These are phyloP conservation scores for Talaromyces stipitatus DNA, from an alignment of 495 filamentous ascomycete genomes.

Conservation along the genomic window DNA sequence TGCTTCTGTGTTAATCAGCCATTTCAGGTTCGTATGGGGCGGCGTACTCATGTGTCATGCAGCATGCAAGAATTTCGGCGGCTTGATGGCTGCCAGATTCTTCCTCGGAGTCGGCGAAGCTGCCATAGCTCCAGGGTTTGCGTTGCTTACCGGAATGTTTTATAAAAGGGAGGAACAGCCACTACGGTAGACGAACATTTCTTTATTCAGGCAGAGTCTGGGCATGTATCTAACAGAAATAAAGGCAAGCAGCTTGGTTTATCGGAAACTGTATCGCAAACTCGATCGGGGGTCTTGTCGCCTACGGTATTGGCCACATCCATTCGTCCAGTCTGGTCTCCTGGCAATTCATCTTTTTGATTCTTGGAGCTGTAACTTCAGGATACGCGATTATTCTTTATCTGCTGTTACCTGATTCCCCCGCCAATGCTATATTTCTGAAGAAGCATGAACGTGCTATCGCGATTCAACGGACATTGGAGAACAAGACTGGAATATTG, in stretches of 20 bases:
- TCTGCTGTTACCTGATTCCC: conserved; percentile 43
- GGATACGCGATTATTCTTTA: conserved; percentile 29
- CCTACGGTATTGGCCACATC: conserved; percentile 45
- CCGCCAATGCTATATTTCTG: conserved; percentile 37
- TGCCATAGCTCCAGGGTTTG: conserved; percentile 48
- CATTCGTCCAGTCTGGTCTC: conserved; percentile 15
- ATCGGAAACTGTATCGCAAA: conserved; percentile 30
- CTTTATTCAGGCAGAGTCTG: neutral
- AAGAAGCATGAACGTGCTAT: conserved; percentile 39
- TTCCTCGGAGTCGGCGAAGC: conserved; percentile 52
- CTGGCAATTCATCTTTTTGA: conserved; percentile 38
- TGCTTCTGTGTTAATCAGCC: neutral
- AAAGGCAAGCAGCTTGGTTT: conserved; percentile 22
- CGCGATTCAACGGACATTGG: conserved; percentile 47
- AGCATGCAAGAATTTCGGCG: conserved; percentile 41
- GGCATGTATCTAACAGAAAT: neutral
- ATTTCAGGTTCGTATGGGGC: conserved; percentile 28
- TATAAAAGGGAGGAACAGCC: conserved; percentile 47
- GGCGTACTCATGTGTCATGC: conserved; percentile 31
- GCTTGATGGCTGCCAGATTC: conserved; percentile 43
- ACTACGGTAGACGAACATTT: conserved; percentile 30
- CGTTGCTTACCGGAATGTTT: conserved; percentile 48
- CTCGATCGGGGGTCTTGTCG: conserved; percentile 48
- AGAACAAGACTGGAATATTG: conserved; percentile 52
- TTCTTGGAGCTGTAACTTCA: conserved; percentile 31